Evolutionary conservation across 768 basidiomycete genomes (phyloP).

Genomic region (Collybia mongolica): DNA sequence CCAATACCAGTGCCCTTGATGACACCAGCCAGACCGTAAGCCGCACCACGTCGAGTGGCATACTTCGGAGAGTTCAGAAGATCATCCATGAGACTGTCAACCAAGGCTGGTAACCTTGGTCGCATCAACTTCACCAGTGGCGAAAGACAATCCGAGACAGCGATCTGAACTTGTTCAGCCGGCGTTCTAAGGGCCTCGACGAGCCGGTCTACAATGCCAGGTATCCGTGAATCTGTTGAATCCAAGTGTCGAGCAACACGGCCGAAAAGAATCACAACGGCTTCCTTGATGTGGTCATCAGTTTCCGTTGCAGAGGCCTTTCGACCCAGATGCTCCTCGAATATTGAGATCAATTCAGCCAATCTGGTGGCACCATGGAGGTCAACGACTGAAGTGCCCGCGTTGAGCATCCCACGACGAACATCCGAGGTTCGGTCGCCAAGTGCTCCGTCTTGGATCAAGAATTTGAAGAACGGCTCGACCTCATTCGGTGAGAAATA

Average conservation of each 20-base stretch:
- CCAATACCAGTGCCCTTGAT: conserved; percentile 89
- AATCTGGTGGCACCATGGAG: conserved; percentile 72
- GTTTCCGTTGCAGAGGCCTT: conserved; percentile 62
- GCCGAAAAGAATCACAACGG: conserved; percentile 92
- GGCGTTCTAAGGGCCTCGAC: conserved; percentile 92
- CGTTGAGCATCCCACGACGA: conserved; percentile 83
- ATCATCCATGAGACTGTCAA: conserved; percentile 75
- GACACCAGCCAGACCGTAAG: conserved; percentile 92
- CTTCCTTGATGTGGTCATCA: conserved; percentile 89
- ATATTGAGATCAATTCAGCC: conserved; percentile 72
- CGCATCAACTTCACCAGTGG: conserved; percentile 78
- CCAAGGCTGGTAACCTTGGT: conserved; percentile 56
- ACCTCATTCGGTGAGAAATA: conserved; percentile 63
- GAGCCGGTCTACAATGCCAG: conserved; percentile 78
- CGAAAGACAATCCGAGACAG: conserved; percentile 93
- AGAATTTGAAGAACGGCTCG: conserved; percentile 76
- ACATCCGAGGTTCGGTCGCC: conserved; percentile 85
- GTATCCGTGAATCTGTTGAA: conserved; percentile 72
- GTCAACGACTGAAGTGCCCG: conserved; percentile 82
- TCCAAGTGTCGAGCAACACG: conserved; percentile 88
- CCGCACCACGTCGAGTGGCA: conserved; percentile 92
- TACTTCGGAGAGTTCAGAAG: conserved; percentile 83
- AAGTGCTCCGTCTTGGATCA: conserved; percentile 83
- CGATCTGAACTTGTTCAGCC: conserved; percentile 93
- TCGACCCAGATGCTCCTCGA: conserved; percentile 71